These are phyloP conservation scores for Solanum okadae DNA, from an alignment of 257 asterid species.

Conservation along the genomic window DNA sequence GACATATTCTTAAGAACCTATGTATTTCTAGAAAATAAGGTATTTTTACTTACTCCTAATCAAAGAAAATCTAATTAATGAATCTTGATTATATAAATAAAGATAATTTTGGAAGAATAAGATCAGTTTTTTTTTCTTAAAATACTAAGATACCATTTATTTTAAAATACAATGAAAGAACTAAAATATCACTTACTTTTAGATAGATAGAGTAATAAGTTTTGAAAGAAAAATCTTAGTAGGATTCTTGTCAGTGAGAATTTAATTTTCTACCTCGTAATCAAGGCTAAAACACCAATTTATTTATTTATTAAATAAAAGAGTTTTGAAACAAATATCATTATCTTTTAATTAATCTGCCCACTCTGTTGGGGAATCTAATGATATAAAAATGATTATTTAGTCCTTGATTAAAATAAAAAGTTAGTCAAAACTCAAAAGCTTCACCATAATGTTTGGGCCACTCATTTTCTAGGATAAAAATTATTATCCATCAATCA, in stretches of 20 bases:
- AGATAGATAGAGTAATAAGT: background rate
- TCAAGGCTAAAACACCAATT: background rate
- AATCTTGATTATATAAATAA: background rate
- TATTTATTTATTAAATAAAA: background rate
- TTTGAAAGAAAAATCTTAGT: too few species aligned
- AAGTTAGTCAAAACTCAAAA: background rate
- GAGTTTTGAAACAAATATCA: background rate
- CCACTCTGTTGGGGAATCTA: background rate
- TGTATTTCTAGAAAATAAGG: background rate
- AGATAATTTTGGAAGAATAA: background rate
- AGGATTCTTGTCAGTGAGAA: fast-evolving
- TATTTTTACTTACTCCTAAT: background rate
- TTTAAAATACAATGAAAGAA: background rate
- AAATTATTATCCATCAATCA: background rate
- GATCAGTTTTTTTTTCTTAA: background rate
- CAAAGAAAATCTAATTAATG: background rate
- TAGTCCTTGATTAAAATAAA: background rate
- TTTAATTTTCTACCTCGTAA: background rate
- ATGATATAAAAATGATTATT: background rate
- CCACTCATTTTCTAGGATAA: background rate
- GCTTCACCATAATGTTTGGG: background rate
- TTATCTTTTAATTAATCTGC: background rate
- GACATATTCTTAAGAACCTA: background rate
- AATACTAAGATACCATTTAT: too few species aligned
- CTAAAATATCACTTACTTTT: background rate